A percentile compares a stretch with the other conserved stretches of the same genome.
Evolutionary conservation across 306 rosid genomes (phyloP).

Genomic region (Pyrus communis): DNA sequence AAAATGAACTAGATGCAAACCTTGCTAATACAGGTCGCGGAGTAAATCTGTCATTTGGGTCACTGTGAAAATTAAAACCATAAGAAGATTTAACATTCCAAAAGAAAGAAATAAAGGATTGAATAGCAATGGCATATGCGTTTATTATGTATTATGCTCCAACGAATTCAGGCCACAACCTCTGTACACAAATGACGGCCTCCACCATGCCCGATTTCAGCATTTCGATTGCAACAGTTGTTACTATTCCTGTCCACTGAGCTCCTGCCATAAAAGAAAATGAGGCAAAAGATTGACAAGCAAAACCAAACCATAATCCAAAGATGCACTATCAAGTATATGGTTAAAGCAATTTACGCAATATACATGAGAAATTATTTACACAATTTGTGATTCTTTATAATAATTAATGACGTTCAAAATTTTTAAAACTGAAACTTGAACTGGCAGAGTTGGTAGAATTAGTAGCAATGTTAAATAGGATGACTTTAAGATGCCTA

Average conservation of each 20-base stretch:
- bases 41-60: conserved; percentile 82
- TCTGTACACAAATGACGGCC: conserved; percentile 92
- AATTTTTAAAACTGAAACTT: not conserved
- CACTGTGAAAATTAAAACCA: conserved; percentile 40
- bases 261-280: conserved; percentile 52
- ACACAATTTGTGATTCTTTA: not conserved
- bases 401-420: not conserved
- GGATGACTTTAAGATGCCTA: not conserved
- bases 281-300: not conserved
- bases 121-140: not conserved
- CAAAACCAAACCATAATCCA: not conserved
- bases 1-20: conserved; percentile 33
- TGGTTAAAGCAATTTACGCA: not conserved
- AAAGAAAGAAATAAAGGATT: not conserved
- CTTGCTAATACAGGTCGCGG: conserved; percentile 92
- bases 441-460: not conserved
- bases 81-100: not conserved
- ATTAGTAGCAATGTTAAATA: not conserved
- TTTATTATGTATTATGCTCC: not conserved
- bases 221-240: conserved; percentile 94
- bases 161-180: conserved; percentile 35
- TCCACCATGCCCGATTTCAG: conserved; percentile 96
- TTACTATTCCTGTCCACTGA: conserved; percentile 98
- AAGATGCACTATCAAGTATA: not conserved
- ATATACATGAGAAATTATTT: not conserved